Conservation (phyloP, 441 rosid species). For the Raphanus hybrid region DNA sequence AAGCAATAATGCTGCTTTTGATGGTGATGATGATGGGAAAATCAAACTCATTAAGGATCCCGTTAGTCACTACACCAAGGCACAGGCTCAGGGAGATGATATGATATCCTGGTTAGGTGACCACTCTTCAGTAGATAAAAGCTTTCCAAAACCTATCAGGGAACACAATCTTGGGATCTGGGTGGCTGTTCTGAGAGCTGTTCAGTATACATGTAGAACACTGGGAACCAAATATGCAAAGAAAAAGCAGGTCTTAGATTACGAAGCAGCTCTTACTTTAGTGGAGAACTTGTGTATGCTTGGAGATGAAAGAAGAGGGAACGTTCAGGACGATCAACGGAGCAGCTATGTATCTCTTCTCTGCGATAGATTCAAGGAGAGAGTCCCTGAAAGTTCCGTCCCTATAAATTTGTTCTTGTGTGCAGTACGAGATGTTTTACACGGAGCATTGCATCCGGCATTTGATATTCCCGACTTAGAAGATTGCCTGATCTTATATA, state of each 20-base stretch:
- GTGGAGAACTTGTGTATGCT: slow-evolving; percentile 4
- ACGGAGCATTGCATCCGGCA: not conserved
- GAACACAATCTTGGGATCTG: slow-evolving; percentile 20
- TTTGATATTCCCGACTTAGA: not conserved
- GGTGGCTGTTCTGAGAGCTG: slow-evolving; percentile 27
- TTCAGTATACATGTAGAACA: slow-evolving; percentile 22
- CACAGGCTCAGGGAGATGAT: slow-evolving; percentile 23
- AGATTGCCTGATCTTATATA: slow-evolving; percentile 9
- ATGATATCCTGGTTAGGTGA: slow-evolving; percentile 29
- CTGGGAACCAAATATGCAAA: slow-evolving; percentile 18
- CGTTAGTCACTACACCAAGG: slow-evolving; percentile 16
- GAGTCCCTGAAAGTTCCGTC: not conserved
- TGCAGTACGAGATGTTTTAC: slow-evolving; percentile 29
- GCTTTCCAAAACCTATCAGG: slow-evolving; percentile 9
- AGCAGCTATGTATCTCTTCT: slow-evolving; percentile 27
- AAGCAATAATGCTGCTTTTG: not conserved
- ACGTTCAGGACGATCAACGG: slow-evolving; percentile 15
- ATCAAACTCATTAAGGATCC: not conserved
- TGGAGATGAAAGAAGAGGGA: slow-evolving; percentile 1
- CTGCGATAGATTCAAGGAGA: slow-evolving; percentile 11
- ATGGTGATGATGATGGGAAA: slow-evolving; percentile 5
- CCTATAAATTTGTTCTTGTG: not conserved
- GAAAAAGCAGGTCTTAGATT: slow-evolving; percentile 11
- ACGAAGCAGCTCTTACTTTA: slow-evolving; percentile 14
- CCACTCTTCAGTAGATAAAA: slow-evolving; percentile 12